phyloP scores from a whole-genome alignment of 495 filamentous ascomycete genomes.

The Clavariopsis aquatica region DNA sequence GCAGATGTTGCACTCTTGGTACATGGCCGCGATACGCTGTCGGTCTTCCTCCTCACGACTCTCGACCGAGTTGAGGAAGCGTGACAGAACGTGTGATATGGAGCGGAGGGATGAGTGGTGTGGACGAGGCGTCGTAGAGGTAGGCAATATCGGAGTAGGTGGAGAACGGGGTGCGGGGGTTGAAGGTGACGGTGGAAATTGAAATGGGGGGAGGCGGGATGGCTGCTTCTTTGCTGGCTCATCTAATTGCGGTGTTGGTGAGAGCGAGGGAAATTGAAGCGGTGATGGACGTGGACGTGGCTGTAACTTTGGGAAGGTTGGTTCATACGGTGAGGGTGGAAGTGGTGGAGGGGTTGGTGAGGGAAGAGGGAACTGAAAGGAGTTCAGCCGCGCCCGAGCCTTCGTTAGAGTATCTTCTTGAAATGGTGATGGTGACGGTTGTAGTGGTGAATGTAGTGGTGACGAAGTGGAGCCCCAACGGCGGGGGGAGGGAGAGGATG shows the following conservation, averaged over 20 bases:
- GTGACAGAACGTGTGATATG: not conserved
- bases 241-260: not conserved
- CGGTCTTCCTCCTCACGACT: not conserved
- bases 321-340: not conserved
- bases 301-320: not conserved
- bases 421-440: not conserved
- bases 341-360: not conserved
- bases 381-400: not conserved
- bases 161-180: not conserved
- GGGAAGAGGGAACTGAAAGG: not conserved
- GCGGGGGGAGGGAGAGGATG: not conserved
- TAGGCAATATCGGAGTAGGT: not conserved
- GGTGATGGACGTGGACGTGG: not conserved
- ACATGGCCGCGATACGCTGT: conserved; percentile 17
- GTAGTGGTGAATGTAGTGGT: not conserved
- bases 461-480: not conserved
- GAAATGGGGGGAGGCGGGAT: not conserved
- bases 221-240: not conserved
- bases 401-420: not conserved
- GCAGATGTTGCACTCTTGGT: conserved; percentile 27
- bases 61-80: not conserved
- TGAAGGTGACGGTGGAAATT: not conserved
- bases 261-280: not conserved
- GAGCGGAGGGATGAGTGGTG: not conserved
- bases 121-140: not conserved